Evolutionary conservation across 768 basidiomycete species (phyloP).

Genomic region (Gelatoporia subvermispora): DNA sequence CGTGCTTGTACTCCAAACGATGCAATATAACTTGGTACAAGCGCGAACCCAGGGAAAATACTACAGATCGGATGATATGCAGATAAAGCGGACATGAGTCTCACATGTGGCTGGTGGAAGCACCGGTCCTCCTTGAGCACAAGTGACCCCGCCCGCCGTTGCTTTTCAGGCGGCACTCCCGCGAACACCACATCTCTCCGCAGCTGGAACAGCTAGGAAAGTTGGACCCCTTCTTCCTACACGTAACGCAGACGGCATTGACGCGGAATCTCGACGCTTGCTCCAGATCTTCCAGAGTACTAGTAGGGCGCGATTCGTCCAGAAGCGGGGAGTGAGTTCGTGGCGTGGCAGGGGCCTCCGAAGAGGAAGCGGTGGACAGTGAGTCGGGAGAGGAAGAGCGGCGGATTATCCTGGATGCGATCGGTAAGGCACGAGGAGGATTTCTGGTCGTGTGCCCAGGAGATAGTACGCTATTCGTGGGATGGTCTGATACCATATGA

Average conservation of each 20-base stretch:
- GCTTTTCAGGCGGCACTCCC: slow-evolving; percentile 20
- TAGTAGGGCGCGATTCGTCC: slow-evolving; percentile 12
- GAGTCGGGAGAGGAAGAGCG: slow-evolving; percentile 22
- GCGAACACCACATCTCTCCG: slow-evolving; percentile 28
- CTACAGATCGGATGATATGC: no score
- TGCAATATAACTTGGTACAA: no score
- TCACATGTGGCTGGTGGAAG: neutral
- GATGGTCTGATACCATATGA: no score
- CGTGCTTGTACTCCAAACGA: no score
- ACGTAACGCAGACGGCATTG: slow-evolving; percentile 20
- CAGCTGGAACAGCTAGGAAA: slow-evolving; percentile 29
- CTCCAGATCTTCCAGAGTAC: slow-evolving; percentile 25
- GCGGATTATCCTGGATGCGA: slow-evolving; percentile 9
- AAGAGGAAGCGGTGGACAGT: slow-evolving; percentile 22
- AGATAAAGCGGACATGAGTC: no score
- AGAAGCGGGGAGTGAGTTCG: slow-evolving; percentile 14
- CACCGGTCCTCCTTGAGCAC: slow-evolving; percentile 1
- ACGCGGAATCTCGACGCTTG: slow-evolving; percentile 21
- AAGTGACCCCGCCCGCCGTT: slow-evolving; percentile 7
- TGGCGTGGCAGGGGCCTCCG: slow-evolving; percentile 24
- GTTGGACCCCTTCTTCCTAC: slow-evolving; percentile 24
- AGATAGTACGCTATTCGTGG: no score
- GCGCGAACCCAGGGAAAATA: no score
- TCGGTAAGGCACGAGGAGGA: neutral
- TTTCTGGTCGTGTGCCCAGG: no score